Evolutionary conservation across 305 asterid species (phyloP), one percentile per base, ranked within the genome.

Genomic region (Fraxinus albicans): DNA sequence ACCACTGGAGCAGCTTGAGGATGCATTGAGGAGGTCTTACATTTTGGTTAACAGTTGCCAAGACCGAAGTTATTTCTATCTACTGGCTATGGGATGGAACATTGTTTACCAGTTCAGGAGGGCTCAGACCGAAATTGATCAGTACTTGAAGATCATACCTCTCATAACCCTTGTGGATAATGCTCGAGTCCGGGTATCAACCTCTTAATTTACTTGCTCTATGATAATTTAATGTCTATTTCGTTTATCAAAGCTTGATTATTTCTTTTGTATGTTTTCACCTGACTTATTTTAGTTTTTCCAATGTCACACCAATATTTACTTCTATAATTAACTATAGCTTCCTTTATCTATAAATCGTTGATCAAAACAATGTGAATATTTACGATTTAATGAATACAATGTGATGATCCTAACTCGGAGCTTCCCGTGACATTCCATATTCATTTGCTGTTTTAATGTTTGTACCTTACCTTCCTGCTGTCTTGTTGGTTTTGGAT

Each of bases 71-170:
- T 94, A 92, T 60, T 84, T 94, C 76, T 94, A 94, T 86, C 91
- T 94, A 25, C 91, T 94, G 74, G 98, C 98, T 0, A 94, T 94
- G 98, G 98, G 98, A n/a, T 94, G 98, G 98, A 94, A 94, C 91
- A 94, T 94, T 87, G 98, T 94, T 81, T 94, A 94, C 87, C 98
- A 94, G 90, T 94, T 94, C 75, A 85, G 96, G 83, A 93, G 88
- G 84, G 98, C 98, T 82, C 98, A 94, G 86, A 90, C 63, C 21
- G 98, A 94, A 88, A 94, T 94, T 85, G 98, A 94, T 84, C 91
- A 81, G 23, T 94, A 94, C 85, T 86, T 94, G 88, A 91, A 89
- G 96, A 93, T 94, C 89, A 94, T 94, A 73, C 98, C 98, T 78
- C 92, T 94, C 69, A 94, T 94, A 82, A 94, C 97, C 76, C 94